Conservation (phyloP, 148 eudicot species). For the Camellia granthamiana region DNA sequence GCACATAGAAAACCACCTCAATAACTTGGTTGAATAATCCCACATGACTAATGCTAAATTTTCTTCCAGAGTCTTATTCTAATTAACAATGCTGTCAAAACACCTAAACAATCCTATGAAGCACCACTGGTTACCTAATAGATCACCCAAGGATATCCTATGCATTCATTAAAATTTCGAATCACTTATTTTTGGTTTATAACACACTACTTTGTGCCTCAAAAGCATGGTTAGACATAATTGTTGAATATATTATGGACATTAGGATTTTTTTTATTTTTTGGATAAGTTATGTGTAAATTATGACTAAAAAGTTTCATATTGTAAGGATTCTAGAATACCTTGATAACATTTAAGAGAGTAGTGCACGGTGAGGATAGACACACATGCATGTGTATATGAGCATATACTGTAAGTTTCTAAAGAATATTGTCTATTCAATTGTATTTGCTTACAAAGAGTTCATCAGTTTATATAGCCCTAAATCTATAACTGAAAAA, state of each 20-base stretch:
- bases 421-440: too few species aligned
- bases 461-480: too few species aligned
- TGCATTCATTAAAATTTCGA: too few species aligned
- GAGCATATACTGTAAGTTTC: too few species aligned
- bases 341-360: too few species aligned
- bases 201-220: background rate
- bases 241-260: background rate
- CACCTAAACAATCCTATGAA: background rate
- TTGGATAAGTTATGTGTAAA: too few species aligned
- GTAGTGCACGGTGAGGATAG: too few species aligned
- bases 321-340: too few species aligned
- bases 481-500: too few species aligned
- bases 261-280: background rate
- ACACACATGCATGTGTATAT: too few species aligned
- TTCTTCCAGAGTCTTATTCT: background rate
- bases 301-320: too few species aligned
- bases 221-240: background rate
- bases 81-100: background rate
- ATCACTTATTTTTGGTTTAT: background rate
- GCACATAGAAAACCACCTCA: background rate
- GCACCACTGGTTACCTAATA: background rate
- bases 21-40: background rate
- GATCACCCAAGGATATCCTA: background rate
- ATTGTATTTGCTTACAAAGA: too few species aligned
- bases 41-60: background rate